Evolutionary conservation across 2,329 filamentous ascomycete species (phyloP).

Genomic region (Furcasterigmium sp.): DNA sequence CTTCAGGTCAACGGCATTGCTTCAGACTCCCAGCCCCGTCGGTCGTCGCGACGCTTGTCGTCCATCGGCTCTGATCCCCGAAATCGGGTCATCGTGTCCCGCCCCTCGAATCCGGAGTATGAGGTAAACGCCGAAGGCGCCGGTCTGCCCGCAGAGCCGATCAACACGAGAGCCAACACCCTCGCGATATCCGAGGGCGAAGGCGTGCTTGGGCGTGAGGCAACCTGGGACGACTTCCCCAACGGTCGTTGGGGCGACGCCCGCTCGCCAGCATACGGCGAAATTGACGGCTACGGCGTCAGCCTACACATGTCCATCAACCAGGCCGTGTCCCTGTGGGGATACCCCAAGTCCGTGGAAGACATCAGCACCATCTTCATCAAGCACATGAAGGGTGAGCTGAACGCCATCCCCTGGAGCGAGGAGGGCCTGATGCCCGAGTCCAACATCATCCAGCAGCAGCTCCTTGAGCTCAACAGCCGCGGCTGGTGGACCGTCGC

Average conservation of each 20-base stretch:
- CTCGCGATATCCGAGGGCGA: slow-evolving; percentile 93
- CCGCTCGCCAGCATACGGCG: slow-evolving; percentile 86
- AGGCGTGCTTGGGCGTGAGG: slow-evolving; percentile 82
- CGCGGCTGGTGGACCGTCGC: slow-evolving; percentile 95
- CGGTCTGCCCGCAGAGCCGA: slow-evolving; percentile 64
- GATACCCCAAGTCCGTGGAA: slow-evolving; percentile 59
- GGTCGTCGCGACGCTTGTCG: slow-evolving; percentile 59
- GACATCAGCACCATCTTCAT: slow-evolving; percentile 81
- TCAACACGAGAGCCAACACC: slow-evolving; percentile 78
- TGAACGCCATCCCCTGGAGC: slow-evolving; percentile 86
- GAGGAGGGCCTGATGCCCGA: slow-evolving; percentile 84
- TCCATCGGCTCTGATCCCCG: slow-evolving; percentile 79
- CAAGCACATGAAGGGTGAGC: slow-evolving; percentile 71
- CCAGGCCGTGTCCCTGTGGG: slow-evolving; percentile 82
- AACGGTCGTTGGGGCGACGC: slow-evolving; percentile 95
- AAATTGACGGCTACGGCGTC: slow-evolving; percentile 98
- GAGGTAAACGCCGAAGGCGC: slow-evolving; percentile 75
- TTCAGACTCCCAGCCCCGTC: slow-evolving; percentile 17
- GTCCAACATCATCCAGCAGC: slow-evolving; percentile 71
- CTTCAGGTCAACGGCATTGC: slow-evolving; percentile 45
- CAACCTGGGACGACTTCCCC: slow-evolving; percentile 97
- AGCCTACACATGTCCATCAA: slow-evolving; percentile 85
- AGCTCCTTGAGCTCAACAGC: slow-evolving; percentile 70
- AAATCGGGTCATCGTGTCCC: slow-evolving; percentile 80
- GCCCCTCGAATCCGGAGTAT: slow-evolving; percentile 54